These are phyloP conservation scores for Fomitopsis schrenkii DNA, from an alignment of 1,284 basidiomycete genomes.

Conservation along the genomic window DNA sequence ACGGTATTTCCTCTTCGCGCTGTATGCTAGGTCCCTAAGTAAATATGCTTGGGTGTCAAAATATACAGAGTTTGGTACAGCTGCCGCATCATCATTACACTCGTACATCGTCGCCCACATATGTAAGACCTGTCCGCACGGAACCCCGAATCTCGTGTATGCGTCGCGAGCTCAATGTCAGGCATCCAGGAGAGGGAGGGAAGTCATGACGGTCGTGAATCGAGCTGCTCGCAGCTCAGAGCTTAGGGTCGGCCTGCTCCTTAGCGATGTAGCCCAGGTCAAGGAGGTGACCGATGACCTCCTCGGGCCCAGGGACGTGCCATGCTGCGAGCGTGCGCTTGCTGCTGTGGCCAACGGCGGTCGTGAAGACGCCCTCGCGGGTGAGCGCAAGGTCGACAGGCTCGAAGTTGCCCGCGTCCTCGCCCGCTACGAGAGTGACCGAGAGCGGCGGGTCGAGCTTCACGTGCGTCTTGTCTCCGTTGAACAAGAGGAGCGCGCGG, in stretches of 20 bases:
- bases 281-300: conserved; percentile 72
- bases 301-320: conserved; percentile 81
- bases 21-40: conserved; percentile 5
- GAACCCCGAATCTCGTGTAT: not conserved
- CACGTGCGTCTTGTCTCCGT: conserved; percentile 41
- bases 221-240: conserved; percentile 8
- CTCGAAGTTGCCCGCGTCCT: conserved; percentile 28
- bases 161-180: not conserved
- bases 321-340: conserved; percentile 87
- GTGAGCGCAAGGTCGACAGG: conserved; percentile 63
- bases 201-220: conserved; percentile 3
- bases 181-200: not conserved
- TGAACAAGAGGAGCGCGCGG: conserved; percentile 74
- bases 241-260: conserved; percentile 13
- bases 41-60: conserved; percentile 2
- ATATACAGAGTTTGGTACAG: conserved; percentile 4
- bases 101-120: conserved; percentile 2
- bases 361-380: conserved; percentile 79
- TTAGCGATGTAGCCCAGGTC: conserved; percentile 35
- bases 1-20: conserved; percentile 8
- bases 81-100: conserved; percentile 5
- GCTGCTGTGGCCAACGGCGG: conserved; percentile 80
- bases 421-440: conserved; percentile 49
- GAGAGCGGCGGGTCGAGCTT: conserved; percentile 72
- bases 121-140: conserved; percentile 1